Evolutionary conservation across 2,329 filamentous ascomycete genomes (phyloP).

Genomic region (Colletotrichum siamense): DNA sequence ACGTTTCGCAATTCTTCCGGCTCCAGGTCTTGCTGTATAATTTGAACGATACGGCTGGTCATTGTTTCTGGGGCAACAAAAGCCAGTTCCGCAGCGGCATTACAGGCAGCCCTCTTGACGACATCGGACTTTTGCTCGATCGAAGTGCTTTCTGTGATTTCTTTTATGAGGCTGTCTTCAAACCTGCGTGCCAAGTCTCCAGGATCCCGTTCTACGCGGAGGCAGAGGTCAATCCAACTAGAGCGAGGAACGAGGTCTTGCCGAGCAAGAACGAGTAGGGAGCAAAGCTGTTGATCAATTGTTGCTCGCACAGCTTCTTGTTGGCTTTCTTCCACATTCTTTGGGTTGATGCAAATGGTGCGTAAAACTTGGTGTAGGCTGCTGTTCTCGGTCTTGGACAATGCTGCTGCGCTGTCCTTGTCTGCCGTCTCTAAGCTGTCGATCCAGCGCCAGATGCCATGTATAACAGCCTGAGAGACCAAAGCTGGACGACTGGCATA

Average conservation of each 20-base stretch:
- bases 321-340: constrained; percentile 52
- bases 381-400: constrained; percentile 67
- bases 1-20: constrained; percentile 72
- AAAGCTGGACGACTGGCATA: constrained; percentile 65
- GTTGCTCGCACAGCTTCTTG: constrained; percentile 39
- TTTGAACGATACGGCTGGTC: constrained; percentile 75
- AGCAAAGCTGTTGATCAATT: constrained; percentile 72
- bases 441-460: constrained; percentile 83
- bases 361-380: constrained; percentile 68
- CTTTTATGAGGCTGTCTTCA: constrained; percentile 68
- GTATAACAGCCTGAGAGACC: constrained; percentile 68
- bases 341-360: constrained; percentile 66
- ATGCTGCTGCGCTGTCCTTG: constrained; percentile 75
- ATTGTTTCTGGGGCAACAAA: constrained; percentile 90
- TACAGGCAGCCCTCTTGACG: constrained; percentile 76
- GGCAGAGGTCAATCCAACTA: constrained; percentile 89
- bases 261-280: constrained; percentile 79
- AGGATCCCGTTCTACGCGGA: constrained; percentile 82
- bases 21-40: constrained; percentile 78
- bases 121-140: constrained; percentile 49
- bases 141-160: constrained; percentile 62
- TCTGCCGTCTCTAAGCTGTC: constrained; percentile 70
- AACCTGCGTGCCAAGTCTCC: constrained; percentile 74
- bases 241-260: constrained; percentile 77
- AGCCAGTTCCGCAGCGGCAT: constrained; percentile 86